Evolutionary conservation across 257 asterid species (phyloP), one percentile per base, ranked within the genome.

Genomic region (Ballota nigra): DNA sequence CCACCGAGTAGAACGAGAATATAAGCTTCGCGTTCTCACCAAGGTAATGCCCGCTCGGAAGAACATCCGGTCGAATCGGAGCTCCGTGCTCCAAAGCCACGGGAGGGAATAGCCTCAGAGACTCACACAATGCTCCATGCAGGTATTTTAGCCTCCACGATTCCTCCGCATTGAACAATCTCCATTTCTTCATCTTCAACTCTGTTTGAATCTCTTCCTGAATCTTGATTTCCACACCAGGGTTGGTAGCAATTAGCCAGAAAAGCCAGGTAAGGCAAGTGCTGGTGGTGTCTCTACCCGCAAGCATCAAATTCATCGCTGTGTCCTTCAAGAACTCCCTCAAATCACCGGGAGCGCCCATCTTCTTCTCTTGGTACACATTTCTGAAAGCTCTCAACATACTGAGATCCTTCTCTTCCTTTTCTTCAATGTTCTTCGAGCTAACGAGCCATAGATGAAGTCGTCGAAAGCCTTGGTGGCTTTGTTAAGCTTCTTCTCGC

Each of bases 211-310:
- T 45, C 51, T 83, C 88, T 63, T 75, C 63, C 0, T 66, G 63
- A 33, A 81, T 75, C 80, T 78, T 83, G 12, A 0, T 5, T 38
- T 75, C 78, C 1, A 69, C 49, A 0, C 0, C 4, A 23, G 88
- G 88, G 60, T 83, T 75, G 0, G 0, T 78, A 83, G n/a, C n/a
- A n/a, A n/a, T n/a, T n/a, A n/a, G n/a, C n/a, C n/a, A n/a, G n/a
- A n/a, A n/a, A n/a, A n/a, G n/a, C n/a, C n/a, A n/a, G n/a, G n/a
- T n/a, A n/a, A n/a, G n/a, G n/a, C n/a, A n/a, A n/a, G n/a, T n/a
- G 10, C 87, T 81, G 71, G 78, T 78, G 3, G 85, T 78, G 49
- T 78, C 85, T 18, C 78, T 58, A 4, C 85, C 83, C 0, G 83
- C 85, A 31, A 78, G 51, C 63, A 81, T 74, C 31, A 81, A 53